A percentile compares a stretch with the other conserved stretches of the same genome.
Evolutionary conservation across 1,139 yeast genomes (phyloP).

Genomic region (Zhuliangozyma parablackwelliae): DNA sequence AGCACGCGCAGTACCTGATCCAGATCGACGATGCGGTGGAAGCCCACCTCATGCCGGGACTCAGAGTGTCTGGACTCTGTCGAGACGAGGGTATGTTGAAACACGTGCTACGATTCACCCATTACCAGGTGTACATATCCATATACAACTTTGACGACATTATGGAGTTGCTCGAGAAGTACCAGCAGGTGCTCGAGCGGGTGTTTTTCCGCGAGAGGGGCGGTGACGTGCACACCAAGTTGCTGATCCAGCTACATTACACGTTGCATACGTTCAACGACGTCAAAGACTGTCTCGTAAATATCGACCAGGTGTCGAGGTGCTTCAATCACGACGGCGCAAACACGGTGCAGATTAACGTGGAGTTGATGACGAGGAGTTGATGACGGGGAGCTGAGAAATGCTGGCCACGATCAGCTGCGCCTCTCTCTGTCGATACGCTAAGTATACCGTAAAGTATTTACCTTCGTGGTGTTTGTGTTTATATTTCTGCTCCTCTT

Average conservation of each 20-base stretch:
- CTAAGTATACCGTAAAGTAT: no score
- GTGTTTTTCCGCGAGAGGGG: slow-evolving; percentile 13
- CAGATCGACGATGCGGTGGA: slow-evolving; percentile 3
- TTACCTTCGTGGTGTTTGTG: no score
- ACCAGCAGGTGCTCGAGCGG: slow-evolving; percentile 23
- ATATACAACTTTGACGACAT: slow-evolving; percentile 10
- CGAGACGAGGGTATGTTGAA: slow-evolving; percentile 1
- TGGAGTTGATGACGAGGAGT: slow-evolving; percentile 4
- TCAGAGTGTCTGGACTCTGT: slow-evolving; percentile 3
- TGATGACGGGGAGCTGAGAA: no score
- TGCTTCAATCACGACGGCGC: slow-evolving; percentile 7
- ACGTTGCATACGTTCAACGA: slow-evolving; percentile 10
- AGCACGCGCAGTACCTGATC: slow-evolving; percentile 6
- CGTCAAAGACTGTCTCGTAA: slow-evolving; percentile 11
- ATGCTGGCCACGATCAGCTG: no score
- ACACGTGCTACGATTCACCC: slow-evolving; percentile 7
- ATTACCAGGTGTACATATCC: slow-evolving; percentile 7
- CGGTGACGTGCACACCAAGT: slow-evolving; percentile 19
- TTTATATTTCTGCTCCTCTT: no score
- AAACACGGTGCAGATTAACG: slow-evolving; percentile 10
- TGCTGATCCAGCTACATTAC: slow-evolving; percentile 10
- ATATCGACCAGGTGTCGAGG: slow-evolving; percentile 9
- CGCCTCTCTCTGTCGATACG: no score
- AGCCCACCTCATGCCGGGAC: slow-evolving; percentile 3
- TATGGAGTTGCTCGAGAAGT: slow-evolving; percentile 12